A percentile compares a stretch with the other conserved stretches of the same genome.
phyloP scores from a whole-genome alignment of 2,329 filamentous ascomycete species.

The Pyrenochaeta sp. region DNA sequence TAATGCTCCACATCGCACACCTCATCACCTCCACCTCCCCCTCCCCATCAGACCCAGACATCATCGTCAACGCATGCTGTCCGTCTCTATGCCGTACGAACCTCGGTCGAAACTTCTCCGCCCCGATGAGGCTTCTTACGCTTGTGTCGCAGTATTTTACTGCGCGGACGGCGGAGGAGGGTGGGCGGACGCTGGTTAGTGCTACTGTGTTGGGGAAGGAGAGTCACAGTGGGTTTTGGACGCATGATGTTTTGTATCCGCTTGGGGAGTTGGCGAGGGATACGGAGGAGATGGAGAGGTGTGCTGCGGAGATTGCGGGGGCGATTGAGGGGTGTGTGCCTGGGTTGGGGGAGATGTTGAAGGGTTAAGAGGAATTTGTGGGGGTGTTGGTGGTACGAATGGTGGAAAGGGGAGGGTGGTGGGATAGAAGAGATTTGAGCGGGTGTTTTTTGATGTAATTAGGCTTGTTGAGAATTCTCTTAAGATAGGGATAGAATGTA shows the following conservation, averaged over 20 bases:
- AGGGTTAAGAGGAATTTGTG: background rate
- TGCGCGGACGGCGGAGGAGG: constrained; percentile 11
- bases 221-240: constrained; percentile 13
- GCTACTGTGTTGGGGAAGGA: constrained; percentile 11
- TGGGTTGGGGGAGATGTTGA: constrained; percentile 2
- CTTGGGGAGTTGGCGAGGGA: constrained; percentile 1
- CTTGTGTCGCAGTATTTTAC: constrained; percentile 5
- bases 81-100: constrained; percentile 9
- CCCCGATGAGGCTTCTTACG: background rate
- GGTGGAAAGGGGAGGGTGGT: background rate
- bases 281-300: background rate
- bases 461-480: too few species aligned
- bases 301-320: background rate
- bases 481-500: too few species aligned
- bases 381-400: background rate
- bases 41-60: background rate
- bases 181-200: constrained; percentile 11
- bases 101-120: constrained; percentile 5
- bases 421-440: background rate
- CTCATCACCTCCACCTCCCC: background rate
- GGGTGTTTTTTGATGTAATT: too few species aligned
- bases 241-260: constrained; percentile 15
- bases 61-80: constrained; percentile 17
- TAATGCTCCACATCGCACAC: constrained; percentile 7
- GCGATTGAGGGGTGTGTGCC: background rate